These are phyloP conservation scores for Dioscorea zingiberensis DNA, from an alignment of 106 monocot genomes.

Conservation along the genomic window DNA sequence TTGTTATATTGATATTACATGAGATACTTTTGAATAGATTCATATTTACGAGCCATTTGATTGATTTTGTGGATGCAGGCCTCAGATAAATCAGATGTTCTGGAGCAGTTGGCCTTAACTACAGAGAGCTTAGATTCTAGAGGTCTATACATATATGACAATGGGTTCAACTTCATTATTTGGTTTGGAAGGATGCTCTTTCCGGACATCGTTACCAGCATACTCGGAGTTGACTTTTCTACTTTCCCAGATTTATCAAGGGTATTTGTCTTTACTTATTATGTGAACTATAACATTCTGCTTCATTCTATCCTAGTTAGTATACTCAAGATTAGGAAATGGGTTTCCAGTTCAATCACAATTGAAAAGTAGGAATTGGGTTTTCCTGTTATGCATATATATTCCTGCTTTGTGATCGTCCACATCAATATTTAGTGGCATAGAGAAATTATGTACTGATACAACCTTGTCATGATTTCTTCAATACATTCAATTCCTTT, in stretches of 20 bases:
- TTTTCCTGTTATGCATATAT: no score
- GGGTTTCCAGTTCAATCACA: no score
- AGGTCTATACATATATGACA: slow-evolving; percentile 70
- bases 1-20: no score
- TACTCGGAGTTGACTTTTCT: slow-evolving; percentile 52
- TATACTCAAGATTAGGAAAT: no score
- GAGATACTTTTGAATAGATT: no score
- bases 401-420: no score
- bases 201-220: slow-evolving; percentile 35
- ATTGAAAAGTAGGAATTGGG: no score
- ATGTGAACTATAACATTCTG: background rate
- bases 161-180: slow-evolving; percentile 74
- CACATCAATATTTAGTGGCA: no score
- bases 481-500: background rate
- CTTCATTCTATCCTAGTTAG: no score
- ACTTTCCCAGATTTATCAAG: slow-evolving; percentile 66
- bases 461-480: no score
- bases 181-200: slow-evolving; percentile 84
- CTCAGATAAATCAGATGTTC: slow-evolving; percentile 16
- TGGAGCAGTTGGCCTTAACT: slow-evolving; percentile 50
- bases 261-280: slow-evolving; percentile 27
- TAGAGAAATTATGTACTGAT: no score
- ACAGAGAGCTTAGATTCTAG: slow-evolving; percentile 57
- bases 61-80: slow-evolving; percentile 29
- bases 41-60: no score